Conservation (phyloP, 768 basidiomycete genomes). For the Coprinopsis cinerea region DNA sequence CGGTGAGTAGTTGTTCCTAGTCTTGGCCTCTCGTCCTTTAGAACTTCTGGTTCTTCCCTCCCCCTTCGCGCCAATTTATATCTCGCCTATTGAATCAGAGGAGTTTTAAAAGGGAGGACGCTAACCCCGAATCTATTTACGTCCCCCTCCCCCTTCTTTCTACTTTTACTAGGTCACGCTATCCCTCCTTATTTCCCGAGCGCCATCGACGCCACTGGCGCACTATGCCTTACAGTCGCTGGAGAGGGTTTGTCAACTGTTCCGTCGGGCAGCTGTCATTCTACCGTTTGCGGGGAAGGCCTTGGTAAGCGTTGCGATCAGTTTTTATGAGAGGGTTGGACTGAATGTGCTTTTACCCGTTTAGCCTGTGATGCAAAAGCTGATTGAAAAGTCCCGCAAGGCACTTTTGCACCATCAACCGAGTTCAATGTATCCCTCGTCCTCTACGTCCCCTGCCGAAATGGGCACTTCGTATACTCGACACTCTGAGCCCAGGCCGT, state of each 20-base stretch:
- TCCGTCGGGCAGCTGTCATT: constrained; percentile 50
- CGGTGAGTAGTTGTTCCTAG: constrained; percentile 36
- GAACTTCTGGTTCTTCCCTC: background rate
- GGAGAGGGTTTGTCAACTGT: constrained; percentile 51
- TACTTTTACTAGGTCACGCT: constrained; percentile 45
- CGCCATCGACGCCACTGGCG: constrained; percentile 52
- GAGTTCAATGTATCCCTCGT: too few relatives aligned
- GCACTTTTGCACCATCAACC: constrained; percentile 4
- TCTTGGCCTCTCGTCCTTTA: background rate
- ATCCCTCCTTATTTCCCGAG: constrained; percentile 57
- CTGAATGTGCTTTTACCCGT: background rate
- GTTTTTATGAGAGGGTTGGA: background rate
- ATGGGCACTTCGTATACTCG: background rate
- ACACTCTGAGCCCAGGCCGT: background rate
- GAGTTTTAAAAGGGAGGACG: too few relatives aligned
- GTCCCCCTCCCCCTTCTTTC: too few relatives aligned
- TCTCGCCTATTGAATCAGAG: too few relatives aligned
- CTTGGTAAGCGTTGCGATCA: constrained; percentile 34
- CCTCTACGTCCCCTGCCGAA: too few relatives aligned
- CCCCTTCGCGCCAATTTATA: too few relatives aligned
- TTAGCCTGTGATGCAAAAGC: constrained; percentile 53
- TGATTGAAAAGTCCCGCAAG: constrained; percentile 41
- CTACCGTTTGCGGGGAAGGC: constrained; percentile 56
- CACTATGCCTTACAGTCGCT: constrained; percentile 56
- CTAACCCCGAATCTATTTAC: too few relatives aligned